Conservation (phyloP, 179 eudicot species). For the Carnegiea gigantea region DNA sequence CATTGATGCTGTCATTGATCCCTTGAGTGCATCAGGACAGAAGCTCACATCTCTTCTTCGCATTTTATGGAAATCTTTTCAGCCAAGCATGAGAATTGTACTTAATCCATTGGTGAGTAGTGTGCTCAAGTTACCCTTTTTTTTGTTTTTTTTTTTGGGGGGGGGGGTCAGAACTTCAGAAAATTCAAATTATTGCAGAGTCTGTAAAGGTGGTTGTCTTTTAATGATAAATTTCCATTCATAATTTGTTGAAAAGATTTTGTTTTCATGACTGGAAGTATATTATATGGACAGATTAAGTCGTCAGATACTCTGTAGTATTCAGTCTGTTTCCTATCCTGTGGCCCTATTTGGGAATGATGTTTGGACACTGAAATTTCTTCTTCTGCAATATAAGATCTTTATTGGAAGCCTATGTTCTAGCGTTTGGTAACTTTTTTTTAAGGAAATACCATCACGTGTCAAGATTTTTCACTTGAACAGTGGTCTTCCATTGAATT, state of each 20-base stretch:
- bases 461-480: neutral
- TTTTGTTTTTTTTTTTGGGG: neutral
- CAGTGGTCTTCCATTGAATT: slow-evolving; percentile 1
- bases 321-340: neutral
- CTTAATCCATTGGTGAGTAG: slow-evolving; percentile 90
- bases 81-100: slow-evolving; percentile 93
- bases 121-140: neutral
- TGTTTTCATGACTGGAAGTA: too few relatives aligned
- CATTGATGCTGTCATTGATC: slow-evolving; percentile 96
- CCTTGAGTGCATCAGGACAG: slow-evolving; percentile 88
- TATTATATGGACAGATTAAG: too few relatives aligned
- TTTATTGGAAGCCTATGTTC: too few relatives aligned
- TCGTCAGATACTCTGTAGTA: too few relatives aligned
- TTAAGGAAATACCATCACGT: neutral
- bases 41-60: slow-evolving; percentile 82
- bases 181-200: neutral
- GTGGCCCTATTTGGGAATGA: neutral
- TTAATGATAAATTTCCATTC: neutral
- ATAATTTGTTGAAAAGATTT: neutral
- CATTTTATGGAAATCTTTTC: slow-evolving; percentile 61
- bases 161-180: neutral
- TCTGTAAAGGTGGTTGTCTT: neutral
- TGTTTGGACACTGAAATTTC: neutral
- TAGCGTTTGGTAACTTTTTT: neutral
- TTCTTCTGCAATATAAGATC: neutral